These are phyloP conservation scores for Hypoxylon lienhwacheense DNA, from an alignment of 495 filamentous ascomycete species.

Conservation along the genomic window DNA sequence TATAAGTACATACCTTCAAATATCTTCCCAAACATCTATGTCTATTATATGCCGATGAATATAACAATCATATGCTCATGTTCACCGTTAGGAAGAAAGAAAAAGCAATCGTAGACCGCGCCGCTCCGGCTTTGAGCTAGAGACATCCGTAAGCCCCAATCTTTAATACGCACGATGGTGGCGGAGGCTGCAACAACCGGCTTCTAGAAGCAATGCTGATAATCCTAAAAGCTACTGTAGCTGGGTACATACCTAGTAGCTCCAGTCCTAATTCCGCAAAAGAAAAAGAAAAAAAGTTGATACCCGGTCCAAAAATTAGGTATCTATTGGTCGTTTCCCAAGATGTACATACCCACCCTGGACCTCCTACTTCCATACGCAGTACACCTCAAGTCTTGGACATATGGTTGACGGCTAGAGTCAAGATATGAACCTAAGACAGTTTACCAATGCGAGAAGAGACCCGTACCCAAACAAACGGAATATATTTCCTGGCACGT, in stretches of 20 bases:
- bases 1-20: too few relatives aligned
- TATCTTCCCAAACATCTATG: not conserved
- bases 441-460: constrained; percentile 6
- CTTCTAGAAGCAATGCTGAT: constrained; percentile 27
- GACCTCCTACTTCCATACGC: not conserved
- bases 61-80: too few relatives aligned
- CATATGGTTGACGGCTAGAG: constrained; percentile 7
- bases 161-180: constrained; percentile 9
- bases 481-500: constrained; percentile 6
- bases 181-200: constrained; percentile 11
- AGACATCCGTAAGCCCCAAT: constrained; percentile 12
- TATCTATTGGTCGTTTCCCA: not conserved
- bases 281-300: too few relatives aligned
- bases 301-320: too few relatives aligned
- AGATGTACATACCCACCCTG: constrained; percentile 4
- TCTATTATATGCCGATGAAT: too few relatives aligned
- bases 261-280: too few relatives aligned
- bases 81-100: constrained; percentile 1
- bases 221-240: constrained; percentile 2
- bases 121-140: not conserved
- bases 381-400: too few relatives aligned
- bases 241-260: too few relatives aligned
- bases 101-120: not conserved
- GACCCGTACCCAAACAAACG: constrained; percentile 8
- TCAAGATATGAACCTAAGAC: constrained; percentile 7